A percentile compares a stretch with the other conserved stretches of the same genome.
Conservation (phyloP, 1,139 yeast genomes). For the Debaryomyces udenii region DNA sequence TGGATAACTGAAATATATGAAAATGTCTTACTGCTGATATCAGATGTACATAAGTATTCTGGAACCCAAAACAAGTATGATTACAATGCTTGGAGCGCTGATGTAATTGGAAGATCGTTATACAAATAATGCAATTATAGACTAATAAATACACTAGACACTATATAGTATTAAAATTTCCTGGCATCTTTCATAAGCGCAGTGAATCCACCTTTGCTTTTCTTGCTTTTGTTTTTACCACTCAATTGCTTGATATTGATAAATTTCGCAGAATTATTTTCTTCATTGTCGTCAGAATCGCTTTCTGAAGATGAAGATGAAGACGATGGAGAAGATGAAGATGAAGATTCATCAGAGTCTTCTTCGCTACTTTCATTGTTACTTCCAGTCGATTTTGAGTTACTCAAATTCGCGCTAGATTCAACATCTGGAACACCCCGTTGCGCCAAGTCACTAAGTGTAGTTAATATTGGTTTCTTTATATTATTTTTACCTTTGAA, state of each 20-base stretch:
- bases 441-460: constrained; percentile 57
- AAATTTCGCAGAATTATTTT: constrained; percentile 17
- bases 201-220: constrained; percentile 46
- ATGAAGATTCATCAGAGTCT: constrained; percentile 3
- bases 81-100: constrained; percentile 31
- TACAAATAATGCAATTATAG: constrained; percentile 5
- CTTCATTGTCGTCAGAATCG: constrained; percentile 18
- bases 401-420: constrained; percentile 4
- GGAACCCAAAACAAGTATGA: constrained; percentile 20
- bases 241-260: constrained; percentile 27
- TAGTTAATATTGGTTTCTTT: constrained; percentile 43
- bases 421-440: constrained; percentile 66
- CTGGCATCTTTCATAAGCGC: constrained; percentile 56
- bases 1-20: constrained; percentile 40
- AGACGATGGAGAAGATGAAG: constrained; percentile 10
- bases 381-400: constrained; percentile 6
- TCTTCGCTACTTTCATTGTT: constrained; percentile 9
- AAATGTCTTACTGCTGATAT: constrained; percentile 33
- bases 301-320: constrained; percentile 19
- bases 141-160: neutral
- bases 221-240: constrained; percentile 29
- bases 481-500: constrained; percentile 10
- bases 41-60: constrained; percentile 14
- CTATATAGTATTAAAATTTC: constrained; percentile 10
- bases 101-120: constrained; percentile 27